These are phyloP conservation scores for Colletotrichum sp. DNA, from an alignment of 2,329 filamentous ascomycete species.

Conservation along the genomic window DNA sequence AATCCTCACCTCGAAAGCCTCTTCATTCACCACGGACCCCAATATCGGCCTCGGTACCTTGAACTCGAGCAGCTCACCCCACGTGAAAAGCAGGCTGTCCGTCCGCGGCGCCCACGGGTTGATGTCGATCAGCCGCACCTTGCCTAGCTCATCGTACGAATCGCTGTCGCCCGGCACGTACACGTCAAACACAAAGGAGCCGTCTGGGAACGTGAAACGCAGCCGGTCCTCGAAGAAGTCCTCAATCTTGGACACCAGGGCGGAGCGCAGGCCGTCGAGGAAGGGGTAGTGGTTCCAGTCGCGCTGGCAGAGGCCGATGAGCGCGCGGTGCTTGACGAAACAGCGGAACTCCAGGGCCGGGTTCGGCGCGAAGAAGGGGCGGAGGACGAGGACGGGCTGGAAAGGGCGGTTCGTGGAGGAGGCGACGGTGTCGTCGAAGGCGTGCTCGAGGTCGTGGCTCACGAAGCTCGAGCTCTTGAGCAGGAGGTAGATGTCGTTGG, in stretches of 20 bases:
- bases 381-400: constrained; percentile 80
- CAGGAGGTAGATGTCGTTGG: constrained; percentile 92
- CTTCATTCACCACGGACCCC: constrained; percentile 45
- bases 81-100: constrained; percentile 87
- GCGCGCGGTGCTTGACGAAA: constrained; percentile 82
- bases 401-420: constrained; percentile 46
- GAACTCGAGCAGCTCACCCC: constrained; percentile 83
- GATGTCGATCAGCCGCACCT: constrained; percentile 88
- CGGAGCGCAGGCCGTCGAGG: constrained; percentile 65
- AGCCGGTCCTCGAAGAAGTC: constrained; percentile 80
- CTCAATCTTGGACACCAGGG: constrained; percentile 71
- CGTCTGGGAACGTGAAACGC: constrained; percentile 80
- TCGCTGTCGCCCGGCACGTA: constrained; percentile 76
- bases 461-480: constrained; percentile 95
- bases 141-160: constrained; percentile 66
- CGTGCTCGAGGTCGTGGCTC: constrained; percentile 91
- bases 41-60: constrained; percentile 64
- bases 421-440: constrained; percentile 77
- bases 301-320: constrained; percentile 86
- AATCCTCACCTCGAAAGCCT: constrained; percentile 18
- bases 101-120: constrained; percentile 94
- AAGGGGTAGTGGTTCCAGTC: constrained; percentile 93
- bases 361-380: constrained; percentile 88
- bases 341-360: constrained; percentile 93
- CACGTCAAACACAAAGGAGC: constrained; percentile 87